Evolutionary conservation across 208 protist species (phyloP).

Genomic region (Naegleria lovaniensis): DNA sequence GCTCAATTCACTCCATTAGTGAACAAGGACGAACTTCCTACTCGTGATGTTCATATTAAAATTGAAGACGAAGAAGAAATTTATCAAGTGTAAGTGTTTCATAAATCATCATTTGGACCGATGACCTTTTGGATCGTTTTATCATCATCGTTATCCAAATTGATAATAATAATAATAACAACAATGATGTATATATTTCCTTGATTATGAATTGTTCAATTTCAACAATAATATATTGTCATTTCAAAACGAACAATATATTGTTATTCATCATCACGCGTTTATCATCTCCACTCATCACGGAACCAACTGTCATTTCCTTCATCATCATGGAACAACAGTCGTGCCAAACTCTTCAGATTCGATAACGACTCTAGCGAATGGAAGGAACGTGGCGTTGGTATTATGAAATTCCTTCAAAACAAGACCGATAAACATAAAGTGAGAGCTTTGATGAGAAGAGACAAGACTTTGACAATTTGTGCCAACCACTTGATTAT

Average conservation of each 20-base stretch:
- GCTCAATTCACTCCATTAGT: background rate
- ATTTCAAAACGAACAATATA: no score
- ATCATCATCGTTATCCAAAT: no score
- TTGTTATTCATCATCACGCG: no score
- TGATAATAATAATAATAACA: no score
- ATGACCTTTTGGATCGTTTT: no score
- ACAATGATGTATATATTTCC: no score
- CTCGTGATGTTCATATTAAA: slow-evolving; percentile 48
- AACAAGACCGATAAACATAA: slow-evolving; percentile 52
- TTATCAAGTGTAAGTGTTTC: slow-evolving; percentile 45
- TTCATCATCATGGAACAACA: slow-evolving; percentile 13
- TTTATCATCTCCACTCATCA: no score
- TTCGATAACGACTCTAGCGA: slow-evolving; percentile 53
- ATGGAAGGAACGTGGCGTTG: slow-evolving; percentile 75
- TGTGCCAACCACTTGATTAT: slow-evolving; percentile 67
- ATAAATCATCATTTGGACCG: slow-evolving; percentile 38
- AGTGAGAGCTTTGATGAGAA: slow-evolving; percentile 69
- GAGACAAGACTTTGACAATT: slow-evolving; percentile 76
- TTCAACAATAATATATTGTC: no score
- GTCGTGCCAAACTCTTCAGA: slow-evolving; percentile 64
- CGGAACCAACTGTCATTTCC: background rate
- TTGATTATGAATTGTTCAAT: no score
- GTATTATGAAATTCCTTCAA: slow-evolving; percentile 64
- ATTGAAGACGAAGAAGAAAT: slow-evolving; percentile 55
- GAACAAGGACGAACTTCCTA: slow-evolving; percentile 29